Percentiles rank a stretch among this genome's conserved stretches.
These are phyloP conservation scores for Ceratonia siliqua DNA, from an alignment of 306 rosid species.

Conservation along the genomic window DNA sequence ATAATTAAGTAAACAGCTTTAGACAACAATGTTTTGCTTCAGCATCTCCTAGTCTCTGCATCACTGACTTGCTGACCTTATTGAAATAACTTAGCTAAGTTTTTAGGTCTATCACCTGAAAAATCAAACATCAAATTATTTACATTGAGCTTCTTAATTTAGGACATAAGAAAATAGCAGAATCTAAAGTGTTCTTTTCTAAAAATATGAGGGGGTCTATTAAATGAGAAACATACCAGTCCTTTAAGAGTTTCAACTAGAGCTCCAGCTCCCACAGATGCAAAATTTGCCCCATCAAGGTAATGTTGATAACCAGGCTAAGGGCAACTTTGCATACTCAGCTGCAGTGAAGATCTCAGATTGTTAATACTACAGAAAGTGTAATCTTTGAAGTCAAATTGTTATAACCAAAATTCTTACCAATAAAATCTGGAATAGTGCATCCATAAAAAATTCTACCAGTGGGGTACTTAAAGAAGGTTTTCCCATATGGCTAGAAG, in stretches of 20 bases:
- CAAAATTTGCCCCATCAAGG: slow-evolving; percentile 46
- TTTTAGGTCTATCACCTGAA: slow-evolving; percentile 53
- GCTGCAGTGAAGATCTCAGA: slow-evolving; percentile 27
- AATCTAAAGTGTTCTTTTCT: too few relatives aligned
- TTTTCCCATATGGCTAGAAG: slow-evolving; percentile 41
- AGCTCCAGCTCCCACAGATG: slow-evolving; percentile 9
- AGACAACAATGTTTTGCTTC: slow-evolving; percentile 41
- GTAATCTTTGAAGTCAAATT: too few relatives aligned
- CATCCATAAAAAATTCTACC: slow-evolving; percentile 51
- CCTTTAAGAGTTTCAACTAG: slow-evolving; percentile 41
- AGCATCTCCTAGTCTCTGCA: slow-evolving; percentile 37
- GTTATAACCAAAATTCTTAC: slow-evolving; percentile 6
- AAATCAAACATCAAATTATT: not conserved
- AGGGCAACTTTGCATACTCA: slow-evolving; percentile 42
- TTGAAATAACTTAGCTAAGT: slow-evolving; percentile 43
- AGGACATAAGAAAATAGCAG: too few relatives aligned
- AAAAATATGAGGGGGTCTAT: too few relatives aligned
- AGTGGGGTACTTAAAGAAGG: slow-evolving; percentile 44
- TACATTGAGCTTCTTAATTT: too few relatives aligned
- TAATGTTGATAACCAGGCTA: slow-evolving; percentile 27
- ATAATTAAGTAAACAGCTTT: slow-evolving; percentile 55
- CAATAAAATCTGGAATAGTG: slow-evolving; percentile 47
- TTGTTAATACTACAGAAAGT: not conserved
- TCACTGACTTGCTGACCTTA: slow-evolving; percentile 38
- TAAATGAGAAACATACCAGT: slow-evolving; percentile 13